phyloP scores from a whole-genome alignment of 1,284 basidiomycete genomes.

The Neolentinus lepideus region DNA sequence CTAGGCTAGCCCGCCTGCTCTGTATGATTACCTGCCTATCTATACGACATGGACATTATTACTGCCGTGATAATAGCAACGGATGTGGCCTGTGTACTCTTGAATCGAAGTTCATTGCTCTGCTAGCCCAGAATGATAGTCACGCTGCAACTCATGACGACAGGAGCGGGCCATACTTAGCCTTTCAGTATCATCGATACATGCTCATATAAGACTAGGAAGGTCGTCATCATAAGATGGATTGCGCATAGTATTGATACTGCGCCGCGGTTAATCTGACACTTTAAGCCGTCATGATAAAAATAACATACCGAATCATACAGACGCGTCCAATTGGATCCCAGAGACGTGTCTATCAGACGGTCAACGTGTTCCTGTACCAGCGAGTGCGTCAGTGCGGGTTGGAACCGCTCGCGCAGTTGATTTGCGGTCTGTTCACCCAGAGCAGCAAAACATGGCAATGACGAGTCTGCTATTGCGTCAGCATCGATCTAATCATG shows the following conservation, averaged over 20 bases:
- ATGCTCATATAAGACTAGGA: too few relatives aligned
- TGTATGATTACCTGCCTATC: conserved; percentile 1
- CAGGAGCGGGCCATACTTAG: too few relatives aligned
- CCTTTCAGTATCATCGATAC: too few relatives aligned
- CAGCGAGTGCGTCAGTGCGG: conserved; percentile 80
- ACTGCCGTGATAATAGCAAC: not conserved
- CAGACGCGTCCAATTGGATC: conserved; percentile 88
- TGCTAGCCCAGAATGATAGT: not conserved
- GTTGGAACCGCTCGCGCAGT: conserved; percentile 91
- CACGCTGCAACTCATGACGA: too few relatives aligned
- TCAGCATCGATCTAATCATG: not conserved
- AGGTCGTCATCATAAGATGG: conserved; percentile 47
- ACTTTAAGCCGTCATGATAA: not conserved
- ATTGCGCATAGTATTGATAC: conserved; percentile 84
- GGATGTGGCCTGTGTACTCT: not conserved
- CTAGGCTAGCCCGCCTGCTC: conserved; percentile 11
- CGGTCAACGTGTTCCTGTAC: conserved; percentile 87
- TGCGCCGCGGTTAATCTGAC: conserved; percentile 17
- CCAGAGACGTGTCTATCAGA: conserved; percentile 81
- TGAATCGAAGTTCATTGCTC: not conserved
- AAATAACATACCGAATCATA: conserved; percentile 75
- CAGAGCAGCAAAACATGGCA: conserved; percentile 89
- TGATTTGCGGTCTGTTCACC: conserved; percentile 87
- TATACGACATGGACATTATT: conserved; percentile 1
- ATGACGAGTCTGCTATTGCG: conserved; percentile 65